A percentile compares a stretch with the other conserved stretches of the same genome.
Conservation (phyloP, 306 rosid species). For the Astragalus glycyphyllos region DNA sequence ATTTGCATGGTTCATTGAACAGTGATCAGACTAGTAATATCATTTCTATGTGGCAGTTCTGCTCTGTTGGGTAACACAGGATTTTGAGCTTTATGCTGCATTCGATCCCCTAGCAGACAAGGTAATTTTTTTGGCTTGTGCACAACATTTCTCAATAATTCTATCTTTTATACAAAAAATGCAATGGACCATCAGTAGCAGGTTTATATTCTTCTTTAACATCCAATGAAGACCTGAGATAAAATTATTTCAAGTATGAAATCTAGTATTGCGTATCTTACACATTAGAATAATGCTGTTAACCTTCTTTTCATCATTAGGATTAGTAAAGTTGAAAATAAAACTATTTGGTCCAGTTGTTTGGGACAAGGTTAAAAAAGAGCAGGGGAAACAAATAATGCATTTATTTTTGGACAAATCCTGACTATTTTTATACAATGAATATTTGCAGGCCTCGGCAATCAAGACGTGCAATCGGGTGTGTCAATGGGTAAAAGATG, state of each 20-base stretch:
- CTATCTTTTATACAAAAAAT: conserved; percentile 4
- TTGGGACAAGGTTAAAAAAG: neutral
- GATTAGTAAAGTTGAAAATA: conserved; percentile 13
- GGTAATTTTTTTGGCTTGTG: conserved; percentile 54
- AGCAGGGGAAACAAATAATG: neutral
- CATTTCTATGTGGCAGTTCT: conserved; percentile 67
- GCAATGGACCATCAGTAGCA: conserved; percentile 3
- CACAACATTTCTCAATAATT: conserved; percentile 24
- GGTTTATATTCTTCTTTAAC: conserved; percentile 17
- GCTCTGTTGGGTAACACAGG: conserved; percentile 94
- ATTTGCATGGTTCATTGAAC: conserved; percentile 34
- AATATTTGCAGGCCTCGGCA: conserved; percentile 75
- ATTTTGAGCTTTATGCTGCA: conserved; percentile 95
- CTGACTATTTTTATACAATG: conserved; percentile 40
- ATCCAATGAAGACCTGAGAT: conserved; percentile 19
- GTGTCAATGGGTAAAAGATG: conserved; percentile 96
- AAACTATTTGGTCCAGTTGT: neutral
- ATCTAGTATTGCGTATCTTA: conserved; percentile 1
- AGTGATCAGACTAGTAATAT: conserved; percentile 33
- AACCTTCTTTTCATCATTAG: conserved; percentile 11
- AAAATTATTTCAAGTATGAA: conserved; percentile 25
- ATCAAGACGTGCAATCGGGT: conserved; percentile 93
- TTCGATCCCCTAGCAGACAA: conserved; percentile 98
- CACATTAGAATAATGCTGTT: neutral
- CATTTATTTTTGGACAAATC: conserved; percentile 27